Evolutionary conservation across 305 asterid genomes (phyloP).

Genomic region (Solanum aculeatissimum): DNA sequence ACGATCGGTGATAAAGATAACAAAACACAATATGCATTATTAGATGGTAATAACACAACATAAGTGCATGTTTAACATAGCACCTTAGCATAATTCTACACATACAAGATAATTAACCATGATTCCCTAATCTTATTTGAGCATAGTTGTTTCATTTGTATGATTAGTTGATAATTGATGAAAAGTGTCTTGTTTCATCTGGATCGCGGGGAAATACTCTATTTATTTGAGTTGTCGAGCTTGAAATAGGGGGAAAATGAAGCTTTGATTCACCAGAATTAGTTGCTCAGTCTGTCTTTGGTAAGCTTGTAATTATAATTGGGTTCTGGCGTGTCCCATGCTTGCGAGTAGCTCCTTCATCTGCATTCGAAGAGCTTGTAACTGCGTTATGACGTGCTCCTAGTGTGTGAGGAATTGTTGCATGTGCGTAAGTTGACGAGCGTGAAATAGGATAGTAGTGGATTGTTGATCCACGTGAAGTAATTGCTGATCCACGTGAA

Average conservation of each 20-base stretch:
- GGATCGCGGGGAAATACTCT: not conserved
- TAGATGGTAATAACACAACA: not conserved
- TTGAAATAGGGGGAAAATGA: not conserved
- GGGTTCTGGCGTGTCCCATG: not conserved
- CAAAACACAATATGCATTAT: not conserved
- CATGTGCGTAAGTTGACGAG: not conserved
- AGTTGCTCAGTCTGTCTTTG: not conserved
- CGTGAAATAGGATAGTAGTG: not conserved
- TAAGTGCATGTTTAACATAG: not conserved
- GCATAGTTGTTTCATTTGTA: not conserved
- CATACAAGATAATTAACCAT: not conserved
- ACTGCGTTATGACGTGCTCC: not conserved
- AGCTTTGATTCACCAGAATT: not conserved
- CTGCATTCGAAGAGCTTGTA: not conserved
- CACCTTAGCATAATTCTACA: not conserved
- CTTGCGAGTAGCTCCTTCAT: not conserved
- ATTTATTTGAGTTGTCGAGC: not conserved
- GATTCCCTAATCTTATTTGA: not conserved
- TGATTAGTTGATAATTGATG: not conserved
- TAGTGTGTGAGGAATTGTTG: not conserved
- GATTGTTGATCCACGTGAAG: not conserved
- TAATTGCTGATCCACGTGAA: not conserved
- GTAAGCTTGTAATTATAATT: not conserved
- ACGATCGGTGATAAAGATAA: not conserved
- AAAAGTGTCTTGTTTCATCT: not conserved